Evolutionary conservation across 768 basidiomycete species (phyloP), one percentile per base, ranked within the genome.

Genomic region (Xerocomellus intermedius): DNA sequence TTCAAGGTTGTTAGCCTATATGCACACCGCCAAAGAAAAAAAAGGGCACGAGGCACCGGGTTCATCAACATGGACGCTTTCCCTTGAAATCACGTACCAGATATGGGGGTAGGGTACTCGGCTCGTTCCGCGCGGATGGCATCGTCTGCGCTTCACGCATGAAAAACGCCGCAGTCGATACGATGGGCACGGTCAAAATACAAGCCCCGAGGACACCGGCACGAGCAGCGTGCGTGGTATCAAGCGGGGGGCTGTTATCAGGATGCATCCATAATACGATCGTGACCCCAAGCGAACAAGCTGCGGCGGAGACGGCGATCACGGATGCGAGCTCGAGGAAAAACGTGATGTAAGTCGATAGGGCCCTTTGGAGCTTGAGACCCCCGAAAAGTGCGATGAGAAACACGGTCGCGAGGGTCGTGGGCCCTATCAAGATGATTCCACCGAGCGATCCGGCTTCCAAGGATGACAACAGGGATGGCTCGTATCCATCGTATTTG

Each of bases 381-480:
- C 32, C 32, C 12, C 59, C 48, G 21, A 59, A n/a, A 24, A 56
- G 21, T 2, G 56, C 47, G 1, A 59, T 26, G 26, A 63, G 28
- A 12, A 21, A 48, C 12, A 35, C 38, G 9, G 52, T 24, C 6
- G 48, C 35, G 28, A 59, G 19, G 50, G 50, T 43, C 12, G 45
- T 30, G 16, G 65, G 57, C 1, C 49, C 54, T 13, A 55, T 48
- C 36, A 64, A 48, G n/a, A 51, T 14, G 42, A 58, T 33, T 3
- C 60, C 63, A 19, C 61, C 54, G 24, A 63, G 52, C 4, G 57
- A 42, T 36, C 59, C 61, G 24, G 59, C 54, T 42, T 54, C 50
- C 30, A 58, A 16, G 39, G 55, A 62, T 14, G 48, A 38, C 28
- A 53, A 10, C 26, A 57, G 22, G 36, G 48, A 37, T 22, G 52